These are phyloP conservation scores for Myxozyma lipomycoides DNA, from an alignment of 805 yeast genomes.

Conservation along the genomic window DNA sequence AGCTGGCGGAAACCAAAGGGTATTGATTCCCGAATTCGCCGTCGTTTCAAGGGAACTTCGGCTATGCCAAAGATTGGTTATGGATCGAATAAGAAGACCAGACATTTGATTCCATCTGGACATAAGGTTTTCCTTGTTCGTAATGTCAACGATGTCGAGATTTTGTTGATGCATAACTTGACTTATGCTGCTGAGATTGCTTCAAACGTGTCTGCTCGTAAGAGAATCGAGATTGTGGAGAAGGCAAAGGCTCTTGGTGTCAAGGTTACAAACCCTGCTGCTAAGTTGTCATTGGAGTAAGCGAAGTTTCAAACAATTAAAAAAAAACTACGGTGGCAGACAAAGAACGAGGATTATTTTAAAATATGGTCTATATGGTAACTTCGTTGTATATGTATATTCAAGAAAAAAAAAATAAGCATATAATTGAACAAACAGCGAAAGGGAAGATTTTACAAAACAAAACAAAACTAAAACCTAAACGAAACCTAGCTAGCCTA, in stretches of 20 bases:
- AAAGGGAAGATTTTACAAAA: too few species aligned
- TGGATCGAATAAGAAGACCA: slow-evolving; percentile 99
- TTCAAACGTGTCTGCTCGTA: slow-evolving; percentile 95
- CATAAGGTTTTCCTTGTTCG: slow-evolving; percentile 94
- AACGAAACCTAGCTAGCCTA: not conserved
- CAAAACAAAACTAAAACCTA: not conserved
- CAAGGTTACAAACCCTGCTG: slow-evolving; percentile 98
- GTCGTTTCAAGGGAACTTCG: slow-evolving; percentile 97
- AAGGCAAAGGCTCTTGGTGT: slow-evolving; percentile 98
- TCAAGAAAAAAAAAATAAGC: too few species aligned
- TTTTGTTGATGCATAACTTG: slow-evolving; percentile 93
- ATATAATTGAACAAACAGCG: too few species aligned
- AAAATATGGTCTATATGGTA: not conserved
- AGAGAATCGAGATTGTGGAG: slow-evolving; percentile 93
- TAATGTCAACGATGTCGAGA: slow-evolving; percentile 85
- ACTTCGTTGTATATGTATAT: too few species aligned
- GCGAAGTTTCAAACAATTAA: not conserved
- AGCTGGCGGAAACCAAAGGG: slow-evolving; percentile 99
- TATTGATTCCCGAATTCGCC: slow-evolving; percentile 99
- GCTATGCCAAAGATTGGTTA: slow-evolving; percentile 99
- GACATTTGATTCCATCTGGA: slow-evolving; percentile 93
- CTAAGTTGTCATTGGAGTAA: slow-evolving; percentile 39
- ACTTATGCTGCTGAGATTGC: slow-evolving; percentile 99
- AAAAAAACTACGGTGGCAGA: not conserved
- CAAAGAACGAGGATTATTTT: too few species aligned